Evolutionary conservation across 257 asterid species (phyloP).

Genomic region (Plantago ovata): DNA sequence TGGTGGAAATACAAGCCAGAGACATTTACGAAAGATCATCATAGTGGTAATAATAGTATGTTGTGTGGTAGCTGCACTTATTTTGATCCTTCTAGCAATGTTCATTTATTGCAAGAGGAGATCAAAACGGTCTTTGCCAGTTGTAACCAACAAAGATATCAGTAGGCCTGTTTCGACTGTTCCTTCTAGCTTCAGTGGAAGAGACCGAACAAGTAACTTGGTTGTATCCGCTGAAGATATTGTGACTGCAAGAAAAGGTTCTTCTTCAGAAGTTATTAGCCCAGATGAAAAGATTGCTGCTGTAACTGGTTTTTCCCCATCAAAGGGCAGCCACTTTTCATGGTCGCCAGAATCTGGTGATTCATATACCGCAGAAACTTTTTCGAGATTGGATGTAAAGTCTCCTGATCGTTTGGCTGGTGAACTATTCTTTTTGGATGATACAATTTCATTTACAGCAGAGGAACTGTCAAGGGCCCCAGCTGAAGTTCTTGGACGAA

Average conservation of each 20-base stretch:
- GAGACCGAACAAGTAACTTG: conserved; percentile 45
- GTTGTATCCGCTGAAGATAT: conserved; percentile 73
- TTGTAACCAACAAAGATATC: conserved; percentile 42
- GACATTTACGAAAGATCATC: conserved; percentile 38
- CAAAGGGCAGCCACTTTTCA: conserved; percentile 75
- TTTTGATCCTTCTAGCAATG: conserved; percentile 52
- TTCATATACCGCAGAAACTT: conserved; percentile 62
- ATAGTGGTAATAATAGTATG: conserved; percentile 57
- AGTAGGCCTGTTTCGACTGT: conserved; percentile 42
- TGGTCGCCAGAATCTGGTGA: conserved; percentile 97
- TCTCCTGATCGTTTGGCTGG: conserved; percentile 90
- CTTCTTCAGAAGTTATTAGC: conserved; percentile 60
- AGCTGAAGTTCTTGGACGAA: conserved; percentile 94
- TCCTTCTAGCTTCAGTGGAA: conserved; percentile 45
- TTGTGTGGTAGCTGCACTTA: conserved; percentile 47
- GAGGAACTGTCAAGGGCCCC: conserved; percentile 95
- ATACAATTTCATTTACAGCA: conserved; percentile 74
- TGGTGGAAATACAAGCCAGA: conserved; percentile 28
- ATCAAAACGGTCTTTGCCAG: conserved; percentile 42
- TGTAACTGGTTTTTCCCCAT: conserved; percentile 77
- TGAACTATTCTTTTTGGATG: conserved; percentile 89
- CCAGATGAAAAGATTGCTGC: conserved; percentile 72
- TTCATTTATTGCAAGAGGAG: conserved; percentile 42
- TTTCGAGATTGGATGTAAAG: conserved; percentile 69
- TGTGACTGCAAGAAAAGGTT: conserved; percentile 53